These are phyloP conservation scores for Spencermartinsiella ligniputridi DNA, from an alignment of 1,139 yeast species.

Conservation along the genomic window DNA sequence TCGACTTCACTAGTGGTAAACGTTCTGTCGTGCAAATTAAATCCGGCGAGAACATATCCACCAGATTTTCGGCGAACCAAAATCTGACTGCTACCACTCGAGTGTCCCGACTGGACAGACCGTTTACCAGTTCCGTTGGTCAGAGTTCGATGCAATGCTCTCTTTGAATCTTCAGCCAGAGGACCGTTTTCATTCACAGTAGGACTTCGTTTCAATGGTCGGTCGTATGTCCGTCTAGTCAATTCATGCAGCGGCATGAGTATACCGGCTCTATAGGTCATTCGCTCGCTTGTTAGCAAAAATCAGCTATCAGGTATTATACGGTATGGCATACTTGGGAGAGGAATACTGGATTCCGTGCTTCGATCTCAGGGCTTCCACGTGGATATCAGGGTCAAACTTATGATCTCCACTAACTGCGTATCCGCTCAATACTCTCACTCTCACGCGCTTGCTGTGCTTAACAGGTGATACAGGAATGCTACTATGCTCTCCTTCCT, in stretches of 20 bases:
- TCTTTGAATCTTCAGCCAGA: not conserved
- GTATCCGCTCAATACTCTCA: conserved; percentile 47
- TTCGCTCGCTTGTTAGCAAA: conserved; percentile 12
- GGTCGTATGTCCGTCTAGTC: conserved; percentile 3
- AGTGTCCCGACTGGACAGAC: not conserved
- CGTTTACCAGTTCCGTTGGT: not conserved
- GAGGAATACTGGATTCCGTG: conserved; percentile 49
- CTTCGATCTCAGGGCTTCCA: conserved; percentile 48
- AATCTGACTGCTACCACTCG: not conserved
- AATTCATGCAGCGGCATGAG: conserved; percentile 26
- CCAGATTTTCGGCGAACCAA: conserved; percentile 44
- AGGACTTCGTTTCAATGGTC: not conserved
- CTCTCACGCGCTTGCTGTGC: conserved; percentile 37
- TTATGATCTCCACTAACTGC: conserved; percentile 37
- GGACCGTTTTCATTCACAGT: not conserved
- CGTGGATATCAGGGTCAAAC: conserved; percentile 46
- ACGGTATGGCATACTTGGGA: conserved; percentile 9
- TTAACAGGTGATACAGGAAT: not conserved
- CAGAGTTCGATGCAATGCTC: not conserved
- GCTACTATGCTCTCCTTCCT: not conserved
- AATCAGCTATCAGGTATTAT: too few relatives aligned
- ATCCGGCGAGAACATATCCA: conserved; percentile 54
- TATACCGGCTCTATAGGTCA: conserved; percentile 24
- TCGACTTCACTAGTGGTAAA: conserved; percentile 45
- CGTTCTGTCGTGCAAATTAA: conserved; percentile 35